A percentile compares a stretch with the other conserved stretches of the same genome.
These are phyloP conservation scores for Martensiomyces pterosporus DNA, from an alignment of 192 early-diverging fungal genomes.

Conservation along the genomic window DNA sequence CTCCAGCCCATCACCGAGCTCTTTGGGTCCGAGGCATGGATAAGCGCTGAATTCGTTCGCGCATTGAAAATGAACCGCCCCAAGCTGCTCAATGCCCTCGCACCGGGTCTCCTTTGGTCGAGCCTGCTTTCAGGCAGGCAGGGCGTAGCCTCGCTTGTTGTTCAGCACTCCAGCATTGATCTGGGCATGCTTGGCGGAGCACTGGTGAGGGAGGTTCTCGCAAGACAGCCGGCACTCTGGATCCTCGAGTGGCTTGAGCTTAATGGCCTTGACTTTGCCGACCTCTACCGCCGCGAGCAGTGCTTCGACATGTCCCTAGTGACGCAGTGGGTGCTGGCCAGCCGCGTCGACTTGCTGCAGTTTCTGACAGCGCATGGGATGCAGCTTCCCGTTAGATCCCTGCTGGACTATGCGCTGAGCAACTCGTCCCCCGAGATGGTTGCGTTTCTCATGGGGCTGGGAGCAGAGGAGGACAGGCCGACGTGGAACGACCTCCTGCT, in stretches of 20 bases:
- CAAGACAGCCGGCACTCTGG: slow-evolving; percentile 4
- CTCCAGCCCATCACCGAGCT: slow-evolving; percentile 13
- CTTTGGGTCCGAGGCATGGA: slow-evolving; percentile 22
- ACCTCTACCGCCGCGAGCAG: slow-evolving; percentile 2
- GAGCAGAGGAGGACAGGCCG: slow-evolving; percentile 6
- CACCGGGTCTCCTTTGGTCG: slow-evolving; percentile 17
- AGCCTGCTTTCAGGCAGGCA: background rate
- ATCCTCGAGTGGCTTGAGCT: slow-evolving; percentile 22
- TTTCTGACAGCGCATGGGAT: slow-evolving; percentile 8
- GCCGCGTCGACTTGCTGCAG: slow-evolving; percentile 19
- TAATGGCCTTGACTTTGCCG: slow-evolving; percentile 10
- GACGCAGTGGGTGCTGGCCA: slow-evolving; percentile 17
- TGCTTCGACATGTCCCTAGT: slow-evolving; percentile 30
- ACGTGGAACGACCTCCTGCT: slow-evolving; percentile 38
- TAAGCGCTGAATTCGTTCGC: slow-evolving; percentile 18
- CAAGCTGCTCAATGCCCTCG: slow-evolving; percentile 2
- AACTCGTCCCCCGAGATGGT: slow-evolving; percentile 13
- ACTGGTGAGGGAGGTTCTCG: slow-evolving; percentile 12
- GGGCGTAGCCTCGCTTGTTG: slow-evolving; percentile 12
- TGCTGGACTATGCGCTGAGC: slow-evolving; percentile 32
- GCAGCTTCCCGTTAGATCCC: slow-evolving; percentile 21
- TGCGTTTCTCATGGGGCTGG: slow-evolving; percentile 21
- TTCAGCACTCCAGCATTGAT: background rate
- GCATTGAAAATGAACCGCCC: slow-evolving; percentile 19
- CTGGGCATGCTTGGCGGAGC: slow-evolving; percentile 13